phyloP scores from a whole-genome alignment of 176 grass and related monocot genomes.

The Triticum monococcum region DNA sequence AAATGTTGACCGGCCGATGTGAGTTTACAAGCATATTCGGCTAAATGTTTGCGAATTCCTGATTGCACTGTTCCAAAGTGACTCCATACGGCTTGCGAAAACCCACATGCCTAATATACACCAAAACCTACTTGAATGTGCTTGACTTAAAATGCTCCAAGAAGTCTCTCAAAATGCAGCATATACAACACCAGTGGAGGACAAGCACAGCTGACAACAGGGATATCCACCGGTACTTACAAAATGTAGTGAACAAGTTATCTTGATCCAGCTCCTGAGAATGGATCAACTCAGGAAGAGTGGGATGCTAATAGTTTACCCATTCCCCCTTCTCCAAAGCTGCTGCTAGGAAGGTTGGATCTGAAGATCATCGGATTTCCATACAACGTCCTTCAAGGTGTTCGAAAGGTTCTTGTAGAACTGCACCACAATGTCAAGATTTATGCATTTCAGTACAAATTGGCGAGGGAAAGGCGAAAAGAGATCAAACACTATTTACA shows the following conservation, averaged over 20 bases:
- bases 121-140: slow-evolving; percentile 15
- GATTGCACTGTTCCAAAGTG: slow-evolving; percentile 13
- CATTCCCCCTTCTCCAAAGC: slow-evolving; percentile 13
- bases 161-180: slow-evolving; percentile 5
- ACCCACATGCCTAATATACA: slow-evolving; percentile 8
- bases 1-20: background rate
- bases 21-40: slow-evolving; percentile 13
- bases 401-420: slow-evolving; percentile 87
- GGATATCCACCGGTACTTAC: background rate
- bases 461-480: background rate
- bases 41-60: background rate
- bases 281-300: slow-evolving; percentile 5
- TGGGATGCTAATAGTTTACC: slow-evolving; percentile 31
- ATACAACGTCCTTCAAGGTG: slow-evolving; percentile 81
- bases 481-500: background rate
- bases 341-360: slow-evolving; percentile 14
- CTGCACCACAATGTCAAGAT: slow-evolving; percentile 29
- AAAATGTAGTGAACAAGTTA: background rate
- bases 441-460: slow-evolving; percentile 14
- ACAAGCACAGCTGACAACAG: background rate
- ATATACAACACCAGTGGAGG: slow-evolving; percentile 23
- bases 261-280: slow-evolving; percentile 2
- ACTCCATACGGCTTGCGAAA: background rate
- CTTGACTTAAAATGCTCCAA: slow-evolving; percentile 25
- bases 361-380: slow-evolving; percentile 75